Evolutionary conservation across 2,329 filamentous ascomycete species (phyloP).

Genomic region (Biscogniauxia sp.): DNA sequence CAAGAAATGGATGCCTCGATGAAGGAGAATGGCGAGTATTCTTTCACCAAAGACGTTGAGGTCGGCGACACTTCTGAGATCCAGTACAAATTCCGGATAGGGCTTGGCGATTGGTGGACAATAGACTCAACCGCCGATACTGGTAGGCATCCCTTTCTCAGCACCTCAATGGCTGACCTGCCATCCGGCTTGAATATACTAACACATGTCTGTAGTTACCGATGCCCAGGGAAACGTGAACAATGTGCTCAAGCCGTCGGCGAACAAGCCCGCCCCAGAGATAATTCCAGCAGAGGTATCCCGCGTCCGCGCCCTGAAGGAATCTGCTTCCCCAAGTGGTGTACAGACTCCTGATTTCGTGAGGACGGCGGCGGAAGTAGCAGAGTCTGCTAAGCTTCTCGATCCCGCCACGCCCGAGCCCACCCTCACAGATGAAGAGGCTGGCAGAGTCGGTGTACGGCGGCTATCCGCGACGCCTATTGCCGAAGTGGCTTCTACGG

Average conservation of each 20-base stretch:
- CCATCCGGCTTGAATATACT: conserved; percentile 3
- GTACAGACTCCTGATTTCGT: conserved; percentile 29
- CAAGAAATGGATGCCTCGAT: conserved; percentile 61
- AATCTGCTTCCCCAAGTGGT: conserved; percentile 17
- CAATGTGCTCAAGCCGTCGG: conserved; percentile 41
- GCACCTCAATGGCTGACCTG: neutral
- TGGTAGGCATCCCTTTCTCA: conserved; percentile 40
- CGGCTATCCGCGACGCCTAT: conserved; percentile 39
- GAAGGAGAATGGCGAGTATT: conserved; percentile 50
- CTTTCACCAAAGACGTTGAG: conserved; percentile 57
- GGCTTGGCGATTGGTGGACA: conserved; percentile 67
- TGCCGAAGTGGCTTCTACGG: conserved; percentile 40
- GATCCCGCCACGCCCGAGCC: conserved; percentile 33
- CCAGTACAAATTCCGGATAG: conserved; percentile 74
- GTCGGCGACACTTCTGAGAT: conserved; percentile 57
- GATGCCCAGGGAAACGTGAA: conserved; percentile 49
- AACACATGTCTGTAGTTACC: conserved; percentile 25
- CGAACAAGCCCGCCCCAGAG: conserved; percentile 15
- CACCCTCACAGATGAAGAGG: conserved; percentile 32
- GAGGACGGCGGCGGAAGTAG: conserved; percentile 34
- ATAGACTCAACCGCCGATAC: conserved; percentile 61
- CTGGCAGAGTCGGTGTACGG: conserved; percentile 32
- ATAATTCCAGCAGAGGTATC: conserved; percentile 13
- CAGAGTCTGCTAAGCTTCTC: conserved; percentile 33
- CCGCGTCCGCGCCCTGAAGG: conserved; percentile 14